A percentile compares a stretch with the other conserved stretches of the same genome.
Evolutionary conservation across 345 rosid species (phyloP).

Genomic region (Rhodomyrtus tomentosa): DNA sequence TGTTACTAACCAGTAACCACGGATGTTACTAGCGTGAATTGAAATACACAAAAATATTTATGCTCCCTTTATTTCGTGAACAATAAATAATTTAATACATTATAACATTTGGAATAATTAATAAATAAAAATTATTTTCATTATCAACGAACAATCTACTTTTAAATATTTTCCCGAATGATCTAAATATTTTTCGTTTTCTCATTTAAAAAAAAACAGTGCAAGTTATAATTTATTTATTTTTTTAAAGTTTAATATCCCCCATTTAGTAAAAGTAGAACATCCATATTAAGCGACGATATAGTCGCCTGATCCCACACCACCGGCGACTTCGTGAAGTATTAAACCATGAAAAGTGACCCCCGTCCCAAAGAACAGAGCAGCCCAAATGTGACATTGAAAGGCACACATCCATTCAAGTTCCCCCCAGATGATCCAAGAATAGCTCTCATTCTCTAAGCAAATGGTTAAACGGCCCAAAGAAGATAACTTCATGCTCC

Average conservation of each 20-base stretch:
- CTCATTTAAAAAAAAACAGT: too few relatives aligned
- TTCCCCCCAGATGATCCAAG: not conserved
- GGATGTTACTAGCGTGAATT: not conserved
- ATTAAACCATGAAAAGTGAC: not conserved
- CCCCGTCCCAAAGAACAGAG: too few relatives aligned
- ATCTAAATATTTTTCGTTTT: not conserved
- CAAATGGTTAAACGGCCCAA: not conserved
- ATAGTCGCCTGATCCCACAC: not conserved
- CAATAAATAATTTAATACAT: not conserved
- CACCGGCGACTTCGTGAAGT: not conserved
- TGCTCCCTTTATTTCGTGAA: not conserved
- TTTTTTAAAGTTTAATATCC: accelerated
- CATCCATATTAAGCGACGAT: not conserved
- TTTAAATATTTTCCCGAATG: not conserved
- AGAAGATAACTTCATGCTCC: not conserved
- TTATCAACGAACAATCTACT: not conserved
- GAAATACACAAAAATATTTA: not conserved
- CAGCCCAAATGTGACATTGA: not conserved
- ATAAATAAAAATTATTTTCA: not conserved
- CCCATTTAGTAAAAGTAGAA: not conserved
- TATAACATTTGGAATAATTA: not conserved
- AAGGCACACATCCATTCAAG: not conserved
- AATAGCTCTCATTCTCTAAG: not conserved
- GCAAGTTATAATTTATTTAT: too few relatives aligned
- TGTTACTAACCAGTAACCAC: too few relatives aligned